Base-by-base conservation (phyloP, 1,139 yeast species). In the Kodamaea fungicola region DNA sequence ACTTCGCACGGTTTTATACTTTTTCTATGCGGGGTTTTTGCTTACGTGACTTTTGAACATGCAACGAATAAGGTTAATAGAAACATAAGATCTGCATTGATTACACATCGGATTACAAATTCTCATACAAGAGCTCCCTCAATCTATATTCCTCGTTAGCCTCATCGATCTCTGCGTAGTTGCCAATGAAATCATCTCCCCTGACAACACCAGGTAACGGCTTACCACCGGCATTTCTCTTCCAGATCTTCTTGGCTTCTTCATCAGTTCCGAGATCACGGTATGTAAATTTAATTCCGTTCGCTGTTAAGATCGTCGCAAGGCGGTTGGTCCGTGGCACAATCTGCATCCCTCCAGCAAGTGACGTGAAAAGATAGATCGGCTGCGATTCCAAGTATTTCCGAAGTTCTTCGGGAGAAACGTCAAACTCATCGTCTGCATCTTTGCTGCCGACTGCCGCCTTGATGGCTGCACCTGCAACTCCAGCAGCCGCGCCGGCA, bases 251-350 rank as follows among this genome's bases (percentile, higher is more conserved):
- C 56, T 86, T 80, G 12, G 97, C 97, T 40, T 79, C 83, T 35
- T 82, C 89, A 54, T 89, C 95, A 0, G 96, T 85, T 2, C 96
- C 96, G 39, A 90, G 67, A 56, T 90, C 98, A 38, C 84, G 77
- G 51, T 80, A 76, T 24, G 76, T 73, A 58, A 79, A 88, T 44
- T 76, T 69, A 42, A 90, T 67, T 30, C 80, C 75, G 57, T 88
- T 86, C 2, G 92, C 94, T 30, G 79, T 75, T 33, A 90, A 71
- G 40, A 90, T 87, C 1, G 89, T 83, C 12, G 76, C 76, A 41
- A 92, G 67, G 40, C 92, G 68, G 56, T 85, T 87, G 28, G 96
- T 88, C 49, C 92, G 71, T n/a, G 83, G 76, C 51, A 83, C 78
- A 56, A 89, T 76, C 55, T 85, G 90, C 72, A 83, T 83, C 1